A percentile compares a stretch with the other conserved stretches of the same genome.
phyloP scores from a whole-genome alignment of 495 filamentous ascomycete genomes.

The Lichina pygmaea region DNA sequence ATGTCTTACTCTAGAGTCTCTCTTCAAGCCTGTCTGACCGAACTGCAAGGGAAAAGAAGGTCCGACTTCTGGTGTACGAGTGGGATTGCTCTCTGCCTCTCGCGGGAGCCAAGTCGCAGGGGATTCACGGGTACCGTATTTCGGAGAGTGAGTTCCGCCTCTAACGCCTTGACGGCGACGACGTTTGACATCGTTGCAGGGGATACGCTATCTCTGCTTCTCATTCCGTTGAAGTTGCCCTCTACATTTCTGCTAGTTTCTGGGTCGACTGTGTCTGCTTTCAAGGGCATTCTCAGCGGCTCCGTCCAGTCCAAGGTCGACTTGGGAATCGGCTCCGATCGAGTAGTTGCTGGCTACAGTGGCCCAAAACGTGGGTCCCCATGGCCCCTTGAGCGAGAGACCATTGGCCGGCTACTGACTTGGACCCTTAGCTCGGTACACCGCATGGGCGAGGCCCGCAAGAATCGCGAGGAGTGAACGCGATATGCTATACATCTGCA shows the following conservation, averaged over 20 bases:
- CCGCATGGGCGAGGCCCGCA: constrained; percentile 44
- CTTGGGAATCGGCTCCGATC: neutral
- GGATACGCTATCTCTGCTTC: constrained; percentile 20
- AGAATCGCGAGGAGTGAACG: constrained; percentile 19
- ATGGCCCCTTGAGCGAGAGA: neutral
- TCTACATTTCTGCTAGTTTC: constrained; percentile 39
- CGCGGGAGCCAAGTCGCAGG: constrained; percentile 10
- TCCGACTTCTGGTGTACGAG: constrained; percentile 41
- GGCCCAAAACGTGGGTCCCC: neutral
- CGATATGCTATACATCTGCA: constrained; percentile 52
- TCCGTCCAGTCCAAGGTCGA: constrained; percentile 7
- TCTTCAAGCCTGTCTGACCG: neutral
- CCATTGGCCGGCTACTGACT: too few relatives aligned
- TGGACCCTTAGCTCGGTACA: constrained; percentile 12
- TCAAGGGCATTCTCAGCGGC: constrained; percentile 26
- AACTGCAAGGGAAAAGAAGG: constrained; percentile 17
- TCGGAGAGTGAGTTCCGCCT: constrained; percentile 9
- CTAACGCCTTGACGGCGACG: neutral
- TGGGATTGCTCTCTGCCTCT: constrained; percentile 29
- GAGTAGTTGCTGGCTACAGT: neutral
- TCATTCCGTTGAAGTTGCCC: constrained; percentile 38
- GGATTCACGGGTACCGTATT: constrained; percentile 22
- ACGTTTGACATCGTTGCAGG: neutral
- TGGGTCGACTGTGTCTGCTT: constrained; percentile 27
- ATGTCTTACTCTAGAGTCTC: neutral